These are phyloP conservation scores for Yamadazyma trypodendri DNA, from an alignment of 1,139 yeast genomes.

Conservation along the genomic window DNA sequence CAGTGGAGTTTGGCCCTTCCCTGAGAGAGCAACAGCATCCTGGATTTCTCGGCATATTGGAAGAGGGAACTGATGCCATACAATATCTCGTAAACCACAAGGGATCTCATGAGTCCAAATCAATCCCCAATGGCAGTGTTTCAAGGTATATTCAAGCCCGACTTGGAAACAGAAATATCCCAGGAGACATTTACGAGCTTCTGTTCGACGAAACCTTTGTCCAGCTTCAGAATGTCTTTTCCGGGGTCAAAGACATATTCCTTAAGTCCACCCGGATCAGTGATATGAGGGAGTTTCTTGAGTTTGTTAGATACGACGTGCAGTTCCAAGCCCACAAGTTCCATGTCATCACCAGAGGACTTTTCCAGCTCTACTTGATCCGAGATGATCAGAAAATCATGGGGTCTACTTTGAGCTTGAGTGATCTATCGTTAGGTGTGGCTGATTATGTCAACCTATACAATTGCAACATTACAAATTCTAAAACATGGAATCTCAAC, in stretches of 20 bases:
- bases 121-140: conserved; percentile 31
- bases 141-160: conserved; percentile 54
- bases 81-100: conserved; percentile 11
- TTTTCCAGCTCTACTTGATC: conserved; percentile 58
- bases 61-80: conserved; percentile 17
- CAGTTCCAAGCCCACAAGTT: conserved; percentile 28
- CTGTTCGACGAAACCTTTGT: conserved; percentile 25
- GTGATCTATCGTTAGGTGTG: conserved; percentile 17
- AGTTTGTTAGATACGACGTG: conserved; percentile 35
- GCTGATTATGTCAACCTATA: conserved; percentile 28
- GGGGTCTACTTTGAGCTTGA: conserved; percentile 23
- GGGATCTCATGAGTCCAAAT: conserved; percentile 1
- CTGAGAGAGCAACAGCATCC: conserved; percentile 4
- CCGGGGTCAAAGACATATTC: conserved; percentile 27
- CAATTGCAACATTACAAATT: conserved; percentile 23
- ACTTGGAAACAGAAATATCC: conserved; percentile 59
- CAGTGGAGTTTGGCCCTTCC: conserved; percentile 21
- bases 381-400: conserved; percentile 59
- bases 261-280: conserved; percentile 19
- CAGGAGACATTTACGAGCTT: conserved; percentile 36
- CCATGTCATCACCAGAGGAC: conserved; percentile 58
- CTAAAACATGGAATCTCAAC: conserved; percentile 24
- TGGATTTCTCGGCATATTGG: conserved; percentile 16
- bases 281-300: conserved; percentile 33
- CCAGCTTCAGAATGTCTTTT: conserved; percentile 35